Base-by-base conservation (phyloP, 2,329 filamentous ascomycete genomes). In the Venturia oleaginea region DNA sequence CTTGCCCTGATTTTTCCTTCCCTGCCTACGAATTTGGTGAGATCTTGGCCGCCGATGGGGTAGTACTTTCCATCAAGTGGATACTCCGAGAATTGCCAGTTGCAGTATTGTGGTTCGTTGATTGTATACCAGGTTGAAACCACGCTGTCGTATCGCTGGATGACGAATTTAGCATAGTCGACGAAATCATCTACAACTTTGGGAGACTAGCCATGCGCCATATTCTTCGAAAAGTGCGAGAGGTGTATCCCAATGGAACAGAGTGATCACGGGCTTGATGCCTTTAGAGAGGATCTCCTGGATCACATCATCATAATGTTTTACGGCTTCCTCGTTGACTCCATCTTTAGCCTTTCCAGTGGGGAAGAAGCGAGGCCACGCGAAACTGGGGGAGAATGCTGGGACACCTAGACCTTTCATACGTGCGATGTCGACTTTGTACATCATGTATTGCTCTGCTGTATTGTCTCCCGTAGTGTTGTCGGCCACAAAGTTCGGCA, bases 21-120 rank as follows among this genome's bases (percentile, higher is more conserved):
- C 76, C 54, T 54, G 27, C 51, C 51, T 6, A 34, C 51, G 15
- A 40, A 40, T 32, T 61, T 57, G 17, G 15, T 57, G 7, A 57
- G 51, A 60, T 94, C 87, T 69, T 88, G 91, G 7, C 87, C 90
- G 72, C 85, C 87, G n/a, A 91, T 91, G 0, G 91, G 91, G 13
- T 91, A 91, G 72, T 92, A 92, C 67, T 85, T 79, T 34, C 91
- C 91, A 51, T 83, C 85, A 17, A 76, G 74, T 2, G 77, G 78
- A 51, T 80, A 80, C 63, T 68, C 69, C 1, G 72, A 70, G 68
- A 78, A 81, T 68, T 81, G 78, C 78, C 78, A 80, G 65, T 80
- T 78, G 65, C 78, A 80, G 70, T 79, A 78, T 67, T 79, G 76
- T 2, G 76, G 74, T 68, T 76, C 74, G 65, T 76, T 77, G 68